Base-by-base conservation (phyloP, 2,329 filamentous ascomycete species). In the Paradendryphiella salina region DNA sequence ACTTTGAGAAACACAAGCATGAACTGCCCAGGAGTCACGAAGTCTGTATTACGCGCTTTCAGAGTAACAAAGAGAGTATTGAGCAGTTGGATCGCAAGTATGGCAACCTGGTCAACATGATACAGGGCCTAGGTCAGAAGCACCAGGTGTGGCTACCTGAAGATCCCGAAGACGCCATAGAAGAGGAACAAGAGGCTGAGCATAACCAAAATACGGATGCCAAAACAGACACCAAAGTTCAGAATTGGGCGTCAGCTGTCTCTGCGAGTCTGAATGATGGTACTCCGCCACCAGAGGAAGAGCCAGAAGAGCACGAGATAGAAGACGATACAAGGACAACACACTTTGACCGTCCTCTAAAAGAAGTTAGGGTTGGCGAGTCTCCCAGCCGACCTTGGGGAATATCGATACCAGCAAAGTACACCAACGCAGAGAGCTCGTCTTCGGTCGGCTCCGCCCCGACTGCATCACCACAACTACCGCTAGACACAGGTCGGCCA, bases 1-100 rank as follows among this genome's bases (percentile, higher is more conserved):
- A 96, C 72, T 90, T 97, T 66, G 90, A 96, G 72, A 91, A 86
- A 44, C 92, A 96, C 77, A 96, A 96, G 73, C 92, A 97, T 74
- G 89, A 96, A 72, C 83, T 97, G 46, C 93, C 93, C 8, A 85
- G 93, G 63, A 96, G 91, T 70, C 93, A 97, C 74, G 90, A 95
- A 70, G 84, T 96, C 36, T 97, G 93, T 72, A 85, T 97, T 54
- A 86, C 89, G 66, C 84, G 92, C 50, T 96, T 96, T 70, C 90
- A 96, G 74, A 87, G 85, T 72, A 93, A 92, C 66, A 87, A 93
- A 63, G 83, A 88, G 57, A 89, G 92, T 66, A 89, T 96, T 67
- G 85, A 85, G 59, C 89, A 95, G 73, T 80, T 97, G 47, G 93
- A 97, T 71, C 90, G 90, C 56, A 97, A 96, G 73, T 97, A 96